Percentiles rank a stretch among this genome's conserved stretches.
These are phyloP conservation scores for Ceratocystis diversiconidia DNA, from an alignment of 2,329 filamentous ascomycete genomes.

Conservation along the genomic window DNA sequence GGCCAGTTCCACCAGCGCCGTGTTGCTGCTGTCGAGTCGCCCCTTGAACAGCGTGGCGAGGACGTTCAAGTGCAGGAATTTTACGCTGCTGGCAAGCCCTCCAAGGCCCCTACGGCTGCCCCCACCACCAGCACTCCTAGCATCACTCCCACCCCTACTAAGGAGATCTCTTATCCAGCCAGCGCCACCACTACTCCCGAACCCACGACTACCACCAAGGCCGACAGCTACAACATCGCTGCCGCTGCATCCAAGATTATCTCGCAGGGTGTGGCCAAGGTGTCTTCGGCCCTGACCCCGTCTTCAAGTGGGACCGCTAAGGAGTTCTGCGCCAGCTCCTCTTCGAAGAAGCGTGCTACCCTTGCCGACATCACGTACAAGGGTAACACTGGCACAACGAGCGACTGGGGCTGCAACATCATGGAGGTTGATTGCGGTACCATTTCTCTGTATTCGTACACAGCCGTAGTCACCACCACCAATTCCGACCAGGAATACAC, in stretches of 20 bases:
- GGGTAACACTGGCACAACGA: constrained; percentile 33
- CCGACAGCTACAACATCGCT: constrained; percentile 3
- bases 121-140: constrained; percentile 21
- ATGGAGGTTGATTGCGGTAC: constrained; percentile 29
- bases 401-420: constrained; percentile 39
- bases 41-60: constrained; percentile 8
- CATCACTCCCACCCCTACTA: constrained; percentile 18
- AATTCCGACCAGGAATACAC: constrained; percentile 23
- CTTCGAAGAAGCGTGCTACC: constrained; percentile 33
- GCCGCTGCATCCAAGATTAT: neutral
- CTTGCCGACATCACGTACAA: constrained; percentile 31
- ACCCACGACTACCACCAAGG: constrained; percentile 1
- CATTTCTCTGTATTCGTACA: constrained; percentile 32
- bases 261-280: constrained; percentile 23
- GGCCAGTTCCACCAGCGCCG: constrained; percentile 24
- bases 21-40: constrained; percentile 21
- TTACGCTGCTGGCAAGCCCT: constrained; percentile 27
- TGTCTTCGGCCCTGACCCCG: constrained; percentile 23
- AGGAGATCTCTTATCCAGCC: constrained; percentile 1
- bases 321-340: constrained; percentile 26
- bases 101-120: neutral
- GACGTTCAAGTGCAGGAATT: constrained; percentile 21
- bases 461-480: constrained; percentile 29
- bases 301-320: constrained; percentile 16
- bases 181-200: constrained; percentile 17